Evolutionary conservation across 257 asterid species (phyloP).

Genomic region (Lantana camara): DNA sequence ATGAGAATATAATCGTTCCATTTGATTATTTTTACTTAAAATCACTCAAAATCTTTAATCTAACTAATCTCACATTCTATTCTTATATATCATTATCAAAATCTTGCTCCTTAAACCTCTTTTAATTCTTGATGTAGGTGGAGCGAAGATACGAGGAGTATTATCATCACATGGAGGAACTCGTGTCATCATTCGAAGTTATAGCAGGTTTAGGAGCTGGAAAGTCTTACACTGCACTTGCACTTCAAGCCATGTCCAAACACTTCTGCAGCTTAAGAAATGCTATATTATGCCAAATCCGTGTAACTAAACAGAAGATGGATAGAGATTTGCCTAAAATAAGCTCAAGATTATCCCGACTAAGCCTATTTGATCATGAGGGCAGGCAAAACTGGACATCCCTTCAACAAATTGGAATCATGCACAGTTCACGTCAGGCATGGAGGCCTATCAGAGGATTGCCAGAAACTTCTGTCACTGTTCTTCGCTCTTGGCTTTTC

Average conservation of each 20-base stretch:
- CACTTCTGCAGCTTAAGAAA: slow-evolving; percentile 71
- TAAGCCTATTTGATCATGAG: slow-evolving; percentile 65
- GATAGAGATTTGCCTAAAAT: slow-evolving; percentile 58
- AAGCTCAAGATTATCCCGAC: slow-evolving; percentile 58
- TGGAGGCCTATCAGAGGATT: slow-evolving; percentile 90
- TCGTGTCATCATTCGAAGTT: slow-evolving; percentile 66
- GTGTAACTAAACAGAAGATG: slow-evolving; percentile 41
- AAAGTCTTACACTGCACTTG: slow-evolving; percentile 75
- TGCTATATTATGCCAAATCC: slow-evolving; percentile 63
- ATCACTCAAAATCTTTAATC: no score
- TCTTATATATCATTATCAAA: no score
- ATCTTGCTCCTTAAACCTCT: no score
- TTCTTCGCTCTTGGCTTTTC: slow-evolving; percentile 95
- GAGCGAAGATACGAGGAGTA: slow-evolving; percentile 83
- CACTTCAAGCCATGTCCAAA: slow-evolving; percentile 87
- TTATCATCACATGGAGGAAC: slow-evolving; percentile 59
- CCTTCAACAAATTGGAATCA: slow-evolving; percentile 59
- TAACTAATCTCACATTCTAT: no score
- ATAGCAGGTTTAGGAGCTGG: slow-evolving; percentile 78
- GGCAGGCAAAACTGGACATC: slow-evolving; percentile 35
- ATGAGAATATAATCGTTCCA: no score
- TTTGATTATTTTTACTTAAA: no score
- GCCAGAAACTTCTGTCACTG: slow-evolving; percentile 76
- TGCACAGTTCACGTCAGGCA: slow-evolving; percentile 57
- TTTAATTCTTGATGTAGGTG: slow-evolving; percentile 39